Conservation (phyloP, 176 grass and related monocot genomes). For the Carex parvula region DNA sequence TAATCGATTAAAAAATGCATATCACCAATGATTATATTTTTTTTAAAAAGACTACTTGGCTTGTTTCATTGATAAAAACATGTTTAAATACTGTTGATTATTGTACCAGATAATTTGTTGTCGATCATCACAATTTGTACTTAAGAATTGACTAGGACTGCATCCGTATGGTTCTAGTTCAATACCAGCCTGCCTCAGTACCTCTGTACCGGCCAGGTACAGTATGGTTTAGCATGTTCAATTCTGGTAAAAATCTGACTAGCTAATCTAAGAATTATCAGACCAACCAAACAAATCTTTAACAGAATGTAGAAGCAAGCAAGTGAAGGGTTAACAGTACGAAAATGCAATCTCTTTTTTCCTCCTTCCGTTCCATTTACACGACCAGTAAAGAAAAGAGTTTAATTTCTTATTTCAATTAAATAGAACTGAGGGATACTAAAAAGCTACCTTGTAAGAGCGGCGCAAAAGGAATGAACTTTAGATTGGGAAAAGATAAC, state of each 20-base stretch:
- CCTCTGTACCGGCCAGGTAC: not conserved
- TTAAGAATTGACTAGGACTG: not conserved
- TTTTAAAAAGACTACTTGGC: too few relatives aligned
- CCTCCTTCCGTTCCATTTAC: not conserved
- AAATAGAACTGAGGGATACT: not conserved
- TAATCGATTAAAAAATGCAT: not conserved
- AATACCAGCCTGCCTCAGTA: not conserved
- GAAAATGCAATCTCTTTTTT: not conserved
- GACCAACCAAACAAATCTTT: not conserved
- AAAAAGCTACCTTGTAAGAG: not conserved
- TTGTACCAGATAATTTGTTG: not conserved
- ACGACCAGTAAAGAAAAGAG: not conserved
- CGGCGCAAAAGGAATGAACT: not conserved
- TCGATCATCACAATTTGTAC: not conserved
- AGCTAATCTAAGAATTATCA: not conserved
- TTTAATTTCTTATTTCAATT: not conserved
- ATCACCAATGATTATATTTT: not conserved
- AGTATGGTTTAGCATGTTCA: not conserved
- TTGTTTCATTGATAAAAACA: too few relatives aligned
- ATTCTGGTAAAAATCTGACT: not conserved
- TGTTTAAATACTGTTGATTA: not conserved
- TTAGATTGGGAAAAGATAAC: slow-evolving; percentile 1
- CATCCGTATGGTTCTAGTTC: not conserved
- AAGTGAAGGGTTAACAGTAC: not conserved
- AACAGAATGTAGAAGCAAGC: not conserved